Evolutionary conservation across 768 basidiomycete genomes (phyloP), one percentile per base, ranked within the genome.

Genomic region (Russula compacta): DNA sequence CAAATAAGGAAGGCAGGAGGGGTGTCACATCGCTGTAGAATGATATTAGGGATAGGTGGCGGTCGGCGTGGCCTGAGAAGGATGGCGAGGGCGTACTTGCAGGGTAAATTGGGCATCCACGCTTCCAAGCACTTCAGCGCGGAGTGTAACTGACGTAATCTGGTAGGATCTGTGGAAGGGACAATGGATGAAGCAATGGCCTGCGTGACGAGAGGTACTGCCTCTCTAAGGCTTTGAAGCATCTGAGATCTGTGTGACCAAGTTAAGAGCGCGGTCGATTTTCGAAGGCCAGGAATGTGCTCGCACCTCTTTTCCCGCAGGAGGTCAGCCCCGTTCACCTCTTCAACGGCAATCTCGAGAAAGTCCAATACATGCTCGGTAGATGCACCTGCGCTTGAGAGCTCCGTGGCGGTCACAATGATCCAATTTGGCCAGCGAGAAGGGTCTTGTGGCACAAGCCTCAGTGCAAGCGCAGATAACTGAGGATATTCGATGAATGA

Each of bases 331-430:
- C 81, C 79, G 21, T 79, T 78, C 7, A 91, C 78, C 69, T 97
- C 93, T 68, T 95, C 91, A 2, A 90, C 89, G 0, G 84, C 88
- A 46, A 95, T 93, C 15, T 84, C 80, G 42, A 94, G 76, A 70
- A 90, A 89, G 63, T 91, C 87, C 44, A 89, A 80, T 14, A 88
- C 72, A 53, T 79, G 71, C 62, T 87, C 85, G 0, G 80, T 73
- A 1, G 82, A 71, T 1, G 83, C 82, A 12, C 86, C 84, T 6
- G 78, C 76, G 12, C 71, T 74, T 0, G 85, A 86, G 62, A 95
- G 80, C 2, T 78, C 75, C 1, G 81, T 78, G 5, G 90, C 77
- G 39, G 83, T 83, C 1, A 79, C 77, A 38, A 85, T 69, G 11
- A 95, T 81, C 83, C 94, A 95, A 55, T 85, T 80, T 0, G 86